A percentile compares a stretch with the other conserved stretches of the same genome.
These are phyloP conservation scores for Theobroma grandiflorum DNA, from an alignment of 441 rosid species.

Conservation along the genomic window DNA sequence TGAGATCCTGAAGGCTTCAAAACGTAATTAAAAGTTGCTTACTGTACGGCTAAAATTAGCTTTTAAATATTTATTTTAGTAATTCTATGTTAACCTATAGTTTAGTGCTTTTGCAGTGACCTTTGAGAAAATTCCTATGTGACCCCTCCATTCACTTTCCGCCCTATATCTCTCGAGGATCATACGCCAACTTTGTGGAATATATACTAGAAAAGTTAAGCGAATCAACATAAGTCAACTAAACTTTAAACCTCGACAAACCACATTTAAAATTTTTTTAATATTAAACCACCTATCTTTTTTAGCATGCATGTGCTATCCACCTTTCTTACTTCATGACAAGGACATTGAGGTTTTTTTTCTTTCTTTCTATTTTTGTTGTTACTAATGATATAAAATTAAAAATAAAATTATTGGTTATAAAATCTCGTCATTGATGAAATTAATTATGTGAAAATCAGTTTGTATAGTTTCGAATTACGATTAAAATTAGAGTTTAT, in stretches of 20 bases:
- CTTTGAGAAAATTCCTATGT: background rate
- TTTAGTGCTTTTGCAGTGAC: background rate
- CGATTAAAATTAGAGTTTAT: no score
- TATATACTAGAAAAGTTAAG: background rate
- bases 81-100: background rate
- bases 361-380: no score
- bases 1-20: constrained; percentile 14
- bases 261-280: background rate
- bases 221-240: background rate
- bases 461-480: no score
- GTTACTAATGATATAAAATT: no score
- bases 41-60: background rate
- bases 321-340: background rate
- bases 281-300: background rate
- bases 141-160: background rate
- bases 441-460: background rate
- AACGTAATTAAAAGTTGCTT: background rate
- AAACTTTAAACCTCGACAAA: background rate
- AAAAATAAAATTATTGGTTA: no score
- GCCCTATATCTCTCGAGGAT: background rate
- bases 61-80: background rate
- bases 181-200: background rate
- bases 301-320: background rate
- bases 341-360: background rate
- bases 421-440: no score